A percentile compares a stretch with the other conserved stretches of the same genome.
Conservation (phyloP, 2,329 filamentous ascomycete genomes). For the Fusarium falciforme region DNA sequence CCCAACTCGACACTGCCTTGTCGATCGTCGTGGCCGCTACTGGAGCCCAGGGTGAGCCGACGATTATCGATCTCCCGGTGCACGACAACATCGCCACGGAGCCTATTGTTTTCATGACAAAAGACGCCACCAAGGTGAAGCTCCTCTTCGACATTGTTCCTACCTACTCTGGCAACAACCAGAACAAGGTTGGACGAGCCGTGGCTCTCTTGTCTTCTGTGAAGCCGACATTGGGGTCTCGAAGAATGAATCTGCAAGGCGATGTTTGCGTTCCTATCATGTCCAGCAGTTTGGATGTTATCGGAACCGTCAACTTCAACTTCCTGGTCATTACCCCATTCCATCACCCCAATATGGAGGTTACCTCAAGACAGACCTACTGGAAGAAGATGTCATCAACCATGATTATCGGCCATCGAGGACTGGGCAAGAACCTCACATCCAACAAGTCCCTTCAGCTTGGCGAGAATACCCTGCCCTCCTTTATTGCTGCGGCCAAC, state of each 20-base stretch:
- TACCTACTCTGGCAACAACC: slow-evolving; percentile 90
- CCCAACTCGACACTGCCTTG: slow-evolving; percentile 92
- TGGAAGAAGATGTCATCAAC: slow-evolving; percentile 94
- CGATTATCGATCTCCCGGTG: slow-evolving; percentile 90
- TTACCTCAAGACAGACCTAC: slow-evolving; percentile 91
- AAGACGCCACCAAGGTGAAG: slow-evolving; percentile 83
- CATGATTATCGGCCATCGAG: slow-evolving; percentile 80
- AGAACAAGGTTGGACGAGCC: slow-evolving; percentile 88
- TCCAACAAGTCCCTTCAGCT: slow-evolving; percentile 89
- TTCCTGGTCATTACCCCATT: slow-evolving; percentile 96
- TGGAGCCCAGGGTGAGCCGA: slow-evolving; percentile 87
- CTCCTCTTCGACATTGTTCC: slow-evolving; percentile 94
- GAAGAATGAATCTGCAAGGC: slow-evolving; percentile 91
- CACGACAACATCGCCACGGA: slow-evolving; percentile 95
- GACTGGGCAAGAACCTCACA: slow-evolving; percentile 89
- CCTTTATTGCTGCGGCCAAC: slow-evolving; percentile 96
- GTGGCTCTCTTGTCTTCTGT: slow-evolving; percentile 90
- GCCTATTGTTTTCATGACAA: slow-evolving; percentile 88
- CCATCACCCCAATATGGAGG: slow-evolving; percentile 90
- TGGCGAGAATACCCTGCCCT: slow-evolving; percentile 94
- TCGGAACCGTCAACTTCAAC: slow-evolving; percentile 96
- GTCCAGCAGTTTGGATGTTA: slow-evolving; percentile 85
- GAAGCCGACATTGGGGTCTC: slow-evolving; percentile 83
- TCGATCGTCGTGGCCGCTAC: slow-evolving; percentile 90
- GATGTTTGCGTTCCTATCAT: slow-evolving; percentile 94